These are phyloP conservation scores for Starmerella powellii DNA, from an alignment of 805 yeast species.

Conservation along the genomic window DNA sequence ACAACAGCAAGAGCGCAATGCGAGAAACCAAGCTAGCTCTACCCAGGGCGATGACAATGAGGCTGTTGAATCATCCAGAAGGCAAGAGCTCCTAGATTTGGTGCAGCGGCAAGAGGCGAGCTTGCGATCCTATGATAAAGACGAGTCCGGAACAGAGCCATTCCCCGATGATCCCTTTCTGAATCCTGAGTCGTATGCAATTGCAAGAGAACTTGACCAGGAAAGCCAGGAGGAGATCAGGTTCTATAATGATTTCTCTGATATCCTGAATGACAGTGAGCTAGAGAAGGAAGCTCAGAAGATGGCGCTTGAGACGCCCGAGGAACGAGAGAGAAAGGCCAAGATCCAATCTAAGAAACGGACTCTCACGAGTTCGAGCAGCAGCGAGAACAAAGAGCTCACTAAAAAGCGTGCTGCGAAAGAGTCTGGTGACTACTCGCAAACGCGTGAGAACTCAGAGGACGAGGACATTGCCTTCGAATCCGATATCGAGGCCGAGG, in stretches of 20 bases:
- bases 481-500: background rate
- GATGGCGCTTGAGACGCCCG: slow-evolving; percentile 11
- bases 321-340: slow-evolving; percentile 6
- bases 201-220: slow-evolving; percentile 22
- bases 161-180: slow-evolving; percentile 22
- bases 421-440: background rate
- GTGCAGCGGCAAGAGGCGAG: no score
- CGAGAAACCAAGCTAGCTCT: background rate
- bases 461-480: background rate
- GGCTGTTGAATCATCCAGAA: no score
- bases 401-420: no score
- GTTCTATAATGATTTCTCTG: slow-evolving; percentile 24
- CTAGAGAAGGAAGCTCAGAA: slow-evolving; percentile 20
- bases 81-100: no score
- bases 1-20: background rate
- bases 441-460: background rate
- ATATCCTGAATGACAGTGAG: slow-evolving; percentile 21
- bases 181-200: slow-evolving; percentile 19
- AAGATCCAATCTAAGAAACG: background rate
- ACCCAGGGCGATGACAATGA: background rate
- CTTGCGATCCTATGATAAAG: slow-evolving; percentile 3
- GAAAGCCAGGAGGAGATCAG: slow-evolving; percentile 26
- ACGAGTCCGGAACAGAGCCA: slow-evolving; percentile 15
- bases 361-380: background rate
- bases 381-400: no score